Evolutionary conservation across 1,139 yeast species (phyloP).

Genomic region (Debaryomyces sp.): DNA sequence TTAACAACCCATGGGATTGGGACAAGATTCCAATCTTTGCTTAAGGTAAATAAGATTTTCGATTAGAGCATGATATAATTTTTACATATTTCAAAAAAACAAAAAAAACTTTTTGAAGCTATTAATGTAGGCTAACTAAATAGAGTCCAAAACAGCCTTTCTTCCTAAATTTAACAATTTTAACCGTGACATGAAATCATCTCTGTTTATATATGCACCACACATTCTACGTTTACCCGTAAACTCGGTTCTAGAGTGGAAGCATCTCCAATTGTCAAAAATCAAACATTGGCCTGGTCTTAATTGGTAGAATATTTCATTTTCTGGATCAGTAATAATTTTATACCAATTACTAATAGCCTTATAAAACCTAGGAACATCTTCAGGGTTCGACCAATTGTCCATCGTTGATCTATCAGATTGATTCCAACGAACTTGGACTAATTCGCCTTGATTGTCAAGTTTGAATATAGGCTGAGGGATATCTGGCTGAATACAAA

Average conservation of each 20-base stretch:
- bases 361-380: conserved; percentile 58
- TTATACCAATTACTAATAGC: conserved; percentile 63
- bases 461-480: conserved; percentile 66
- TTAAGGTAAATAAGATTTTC: conserved; percentile 13
- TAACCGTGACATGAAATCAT: conserved; percentile 64
- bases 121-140: conserved; percentile 5
- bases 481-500: conserved; percentile 64
- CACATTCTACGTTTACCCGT: conserved; percentile 75
- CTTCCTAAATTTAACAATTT: conserved; percentile 57
- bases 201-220: conserved; percentile 74
- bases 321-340: conserved; percentile 52
- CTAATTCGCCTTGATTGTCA: conserved; percentile 53
- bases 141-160: conserved; percentile 44
- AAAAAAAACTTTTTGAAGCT: not conserved
- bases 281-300: conserved; percentile 70
- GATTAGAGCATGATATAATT: not conserved
- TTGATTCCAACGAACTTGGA: conserved; percentile 77
- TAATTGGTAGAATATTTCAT: conserved; percentile 60
- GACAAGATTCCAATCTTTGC: conserved; percentile 55
- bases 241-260: conserved; percentile 72
- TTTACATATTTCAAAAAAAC: conserved; percentile 1
- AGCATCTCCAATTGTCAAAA: conserved; percentile 77
- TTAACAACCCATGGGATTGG: conserved; percentile 88
- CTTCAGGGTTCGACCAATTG: conserved; percentile 54
- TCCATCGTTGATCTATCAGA: conserved; percentile 73